Base-by-base conservation (phyloP, 1,139 yeast genomes). In the Yamadazyma atlantica region DNA sequence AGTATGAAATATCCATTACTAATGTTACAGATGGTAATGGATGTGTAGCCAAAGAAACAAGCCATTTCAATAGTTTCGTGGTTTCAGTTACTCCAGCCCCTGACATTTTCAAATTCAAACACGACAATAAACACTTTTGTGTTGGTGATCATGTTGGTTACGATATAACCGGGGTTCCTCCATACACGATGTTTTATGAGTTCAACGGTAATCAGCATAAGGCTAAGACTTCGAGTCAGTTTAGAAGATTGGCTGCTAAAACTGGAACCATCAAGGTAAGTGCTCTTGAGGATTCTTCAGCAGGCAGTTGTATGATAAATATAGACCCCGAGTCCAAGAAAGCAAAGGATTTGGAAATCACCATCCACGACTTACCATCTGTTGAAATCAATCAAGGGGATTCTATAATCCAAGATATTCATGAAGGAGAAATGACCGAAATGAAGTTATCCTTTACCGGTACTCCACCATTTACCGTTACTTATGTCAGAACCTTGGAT, bases 81-180 rank as follows among this genome's bases (percentile, higher is more conserved):
- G 68, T 87, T 29, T 71, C 79, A 1, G 76, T 90, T 4, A 81
- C 92, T 1, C 90, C 86, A 45, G 82, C 82, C 3, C 97, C 97
- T 8, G 75, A 78, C 44, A 79, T 89, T 7, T 61, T 58, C 27
- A 66, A 60, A 39, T 65, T 64, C 24, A 28, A 35, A 9, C 58
- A 73, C 1, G 71, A 75, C 1, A 18, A 19, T 18, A 18, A 19
- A 4, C 56, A 68, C 49, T 85, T 80, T 53, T 92, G 99, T 73
- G 96, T 90, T 27, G 98, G 98, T 3, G 97, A 92, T 45, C 85
- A 86, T 46, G 78, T 92, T 19, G 73, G 84, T 0, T 87, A 87
- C 55, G 78, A 82, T 43, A 61, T 92, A 43, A 76, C 78, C 11
- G 98, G 98, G 4, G 70, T 77, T 3, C 77, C 95, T 0, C 96